phyloP scores from a whole-genome alignment of 2,329 filamentous ascomycete genomes.

The Zymoseptoria crescenta region DNA sequence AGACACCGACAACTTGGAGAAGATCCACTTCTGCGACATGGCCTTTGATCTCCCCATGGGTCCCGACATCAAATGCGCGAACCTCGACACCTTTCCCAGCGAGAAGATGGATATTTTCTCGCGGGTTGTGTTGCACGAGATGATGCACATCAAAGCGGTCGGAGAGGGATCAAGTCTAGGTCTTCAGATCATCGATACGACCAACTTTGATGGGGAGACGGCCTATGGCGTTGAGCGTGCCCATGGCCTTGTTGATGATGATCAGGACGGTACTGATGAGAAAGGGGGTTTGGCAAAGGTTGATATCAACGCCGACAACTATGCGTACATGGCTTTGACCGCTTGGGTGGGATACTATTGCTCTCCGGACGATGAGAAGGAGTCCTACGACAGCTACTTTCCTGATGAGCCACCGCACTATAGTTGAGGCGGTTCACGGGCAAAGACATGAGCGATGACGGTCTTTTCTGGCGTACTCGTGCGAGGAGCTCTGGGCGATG shows the following conservation, averaged over 20 bases:
- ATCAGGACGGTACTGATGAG: conserved; percentile 4
- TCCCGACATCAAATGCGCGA: conserved; percentile 6
- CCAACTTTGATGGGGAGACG: conserved; percentile 5
- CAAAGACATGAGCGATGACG: no score
- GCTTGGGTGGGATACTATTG: conserved; percentile 1
- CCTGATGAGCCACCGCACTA: neutral
- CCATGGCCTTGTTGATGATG: conserved; percentile 14
- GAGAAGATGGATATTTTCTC: conserved; percentile 14
- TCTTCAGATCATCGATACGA: conserved; percentile 4
- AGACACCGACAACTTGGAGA: conserved; percentile 12
- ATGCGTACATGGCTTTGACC: conserved; percentile 14
- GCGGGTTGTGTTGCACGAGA: conserved; percentile 14
- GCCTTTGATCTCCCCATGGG: conserved; percentile 3
- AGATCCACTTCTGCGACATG: conserved; percentile 16
- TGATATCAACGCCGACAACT: conserved; percentile 13
- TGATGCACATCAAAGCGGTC: conserved; percentile 14
- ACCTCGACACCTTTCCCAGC: conserved; percentile 11
- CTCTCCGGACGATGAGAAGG: conserved; percentile 1
- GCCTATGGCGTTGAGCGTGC: conserved; percentile 9
- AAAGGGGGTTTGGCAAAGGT: no score
- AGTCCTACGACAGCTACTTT: neutral
- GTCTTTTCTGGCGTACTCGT: no score
- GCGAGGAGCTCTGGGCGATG: no score
- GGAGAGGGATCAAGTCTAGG: conserved; percentile 3
- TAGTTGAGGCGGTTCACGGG: no score